Percentiles rank a stretch among this genome's conserved stretches.
These are phyloP conservation scores for Pichia heedii DNA, from an alignment of 805 yeast species.

Conservation along the genomic window DNA sequence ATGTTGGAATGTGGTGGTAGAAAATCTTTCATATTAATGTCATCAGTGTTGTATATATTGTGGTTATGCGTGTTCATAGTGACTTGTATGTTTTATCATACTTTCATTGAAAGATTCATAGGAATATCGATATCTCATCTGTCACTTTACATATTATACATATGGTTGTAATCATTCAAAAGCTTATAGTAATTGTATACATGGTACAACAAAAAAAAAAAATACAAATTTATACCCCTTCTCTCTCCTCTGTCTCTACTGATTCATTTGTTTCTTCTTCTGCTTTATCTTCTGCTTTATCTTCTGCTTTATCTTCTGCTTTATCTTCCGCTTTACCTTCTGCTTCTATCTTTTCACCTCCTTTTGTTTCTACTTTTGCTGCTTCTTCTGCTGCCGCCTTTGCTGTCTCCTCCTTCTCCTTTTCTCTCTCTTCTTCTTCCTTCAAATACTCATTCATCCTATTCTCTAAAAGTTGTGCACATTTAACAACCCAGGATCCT, in stretches of 20 bases:
- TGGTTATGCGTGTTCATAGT: conserved; percentile 35
- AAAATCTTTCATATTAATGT: not conserved
- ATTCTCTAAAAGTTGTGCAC: conserved; percentile 41
- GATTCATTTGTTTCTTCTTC: too few relatives aligned
- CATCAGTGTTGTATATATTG: not conserved
- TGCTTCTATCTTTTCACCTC: not conserved
- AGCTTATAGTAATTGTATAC: too few relatives aligned
- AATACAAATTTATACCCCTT: too few relatives aligned
- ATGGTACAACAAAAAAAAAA: too few relatives aligned
- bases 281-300: not conserved
- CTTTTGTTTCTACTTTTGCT: not conserved
- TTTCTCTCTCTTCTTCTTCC: conserved; percentile 1
- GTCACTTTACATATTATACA: too few relatives aligned
- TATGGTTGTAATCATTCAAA: too few relatives aligned
- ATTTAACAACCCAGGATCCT: conserved; percentile 53
- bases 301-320: not conserved
- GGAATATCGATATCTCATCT: too few relatives aligned
- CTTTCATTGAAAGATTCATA: conserved; percentile 35
- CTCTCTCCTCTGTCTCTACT: too few relatives aligned
- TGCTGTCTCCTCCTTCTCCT: not conserved
- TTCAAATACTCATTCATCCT: conserved; percentile 21
- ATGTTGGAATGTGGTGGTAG: conserved; percentile 14
- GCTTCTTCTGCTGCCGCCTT: conserved; percentile 5
- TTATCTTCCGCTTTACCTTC: not conserved
- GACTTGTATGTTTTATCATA: conserved; percentile 43